Conservation (phyloP, 352 stramenopile species). For the Phytopythium sindhum region DNA sequence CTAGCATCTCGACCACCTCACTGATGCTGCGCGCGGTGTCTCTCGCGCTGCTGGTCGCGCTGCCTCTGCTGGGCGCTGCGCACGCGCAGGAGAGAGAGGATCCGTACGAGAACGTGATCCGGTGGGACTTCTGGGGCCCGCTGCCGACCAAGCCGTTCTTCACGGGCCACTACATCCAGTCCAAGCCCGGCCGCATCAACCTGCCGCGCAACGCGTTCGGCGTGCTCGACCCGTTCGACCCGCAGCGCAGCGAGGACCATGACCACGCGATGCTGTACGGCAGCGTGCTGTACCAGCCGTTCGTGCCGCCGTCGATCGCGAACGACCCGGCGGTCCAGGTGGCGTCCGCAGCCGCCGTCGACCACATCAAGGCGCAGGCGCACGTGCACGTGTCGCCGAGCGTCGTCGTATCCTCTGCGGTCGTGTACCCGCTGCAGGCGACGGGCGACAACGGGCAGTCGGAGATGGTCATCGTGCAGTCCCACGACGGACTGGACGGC, state of each 20-base stretch:
- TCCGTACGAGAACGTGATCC: constrained; percentile 16
- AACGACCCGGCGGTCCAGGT: constrained; percentile 40
- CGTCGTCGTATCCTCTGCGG: constrained; percentile 26
- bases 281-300: constrained; percentile 45
- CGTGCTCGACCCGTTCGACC: constrained; percentile 57
- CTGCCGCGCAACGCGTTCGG: constrained; percentile 47
- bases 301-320: constrained; percentile 21
- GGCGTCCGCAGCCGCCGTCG: constrained; percentile 35
- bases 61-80: neutral
- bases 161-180: constrained; percentile 56
- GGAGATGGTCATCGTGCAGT: constrained; percentile 66
- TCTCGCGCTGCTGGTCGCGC: constrained; percentile 4
- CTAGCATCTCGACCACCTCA: neutral
- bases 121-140: constrained; percentile 71
- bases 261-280: constrained; percentile 60
- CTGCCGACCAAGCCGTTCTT: constrained; percentile 40
- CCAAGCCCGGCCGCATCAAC: constrained; percentile 39
- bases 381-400: constrained; percentile 41
- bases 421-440: constrained; percentile 42
- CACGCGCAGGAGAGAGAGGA: constrained; percentile 3
- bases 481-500: constrained; percentile 29
- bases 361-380: constrained; percentile 30
- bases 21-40: constrained; percentile 9
- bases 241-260: constrained; percentile 14
- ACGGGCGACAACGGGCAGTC: constrained; percentile 70